phyloP scores from a whole-genome alignment of 2,329 filamentous ascomycete species.

The Pyrenochaeta sp. region DNA sequence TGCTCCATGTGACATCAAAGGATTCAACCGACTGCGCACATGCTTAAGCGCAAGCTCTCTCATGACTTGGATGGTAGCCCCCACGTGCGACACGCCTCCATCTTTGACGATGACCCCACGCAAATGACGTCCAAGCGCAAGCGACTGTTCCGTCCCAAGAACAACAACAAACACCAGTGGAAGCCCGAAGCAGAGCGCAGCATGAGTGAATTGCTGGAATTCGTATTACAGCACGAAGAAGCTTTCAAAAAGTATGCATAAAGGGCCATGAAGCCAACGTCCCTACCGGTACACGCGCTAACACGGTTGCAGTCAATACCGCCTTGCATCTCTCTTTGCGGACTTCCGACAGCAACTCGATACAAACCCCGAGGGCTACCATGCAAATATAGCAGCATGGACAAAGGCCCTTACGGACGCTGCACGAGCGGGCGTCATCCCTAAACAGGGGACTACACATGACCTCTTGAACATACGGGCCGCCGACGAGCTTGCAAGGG shows the following conservation, averaged over 20 bases:
- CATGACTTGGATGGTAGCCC: slow-evolving; percentile 18
- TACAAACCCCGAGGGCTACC: slow-evolving; percentile 85
- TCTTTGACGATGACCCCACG: slow-evolving; percentile 29
- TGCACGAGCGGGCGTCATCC: slow-evolving; percentile 68
- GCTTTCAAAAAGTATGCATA: slow-evolving; percentile 54
- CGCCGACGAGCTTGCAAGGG: slow-evolving; percentile 71
- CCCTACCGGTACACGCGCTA: slow-evolving; percentile 7
- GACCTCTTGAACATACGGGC: slow-evolving; percentile 62
- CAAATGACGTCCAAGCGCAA: slow-evolving; percentile 27
- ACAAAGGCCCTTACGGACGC: slow-evolving; percentile 76
- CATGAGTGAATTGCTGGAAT: slow-evolving; percentile 75
- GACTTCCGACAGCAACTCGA: slow-evolving; percentile 79
- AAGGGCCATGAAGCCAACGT: neutral
- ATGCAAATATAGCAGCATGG: slow-evolving; percentile 83
- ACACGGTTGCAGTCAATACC: slow-evolving; percentile 63
- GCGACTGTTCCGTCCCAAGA: slow-evolving; percentile 32
- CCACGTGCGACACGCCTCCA: slow-evolving; percentile 21
- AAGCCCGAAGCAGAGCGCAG: slow-evolving; percentile 31
- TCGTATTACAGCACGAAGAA: slow-evolving; percentile 60
- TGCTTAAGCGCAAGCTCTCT: slow-evolving; percentile 37
- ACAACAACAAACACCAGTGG: slow-evolving; percentile 27
- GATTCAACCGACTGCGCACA: slow-evolving; percentile 8
- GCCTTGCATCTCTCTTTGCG: slow-evolving; percentile 86
- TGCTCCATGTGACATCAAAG: neutral
- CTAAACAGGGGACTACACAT: slow-evolving; percentile 48